Base-by-base conservation (phyloP, 805 yeast species). In the Schwanniomyces polymorphus region DNA sequence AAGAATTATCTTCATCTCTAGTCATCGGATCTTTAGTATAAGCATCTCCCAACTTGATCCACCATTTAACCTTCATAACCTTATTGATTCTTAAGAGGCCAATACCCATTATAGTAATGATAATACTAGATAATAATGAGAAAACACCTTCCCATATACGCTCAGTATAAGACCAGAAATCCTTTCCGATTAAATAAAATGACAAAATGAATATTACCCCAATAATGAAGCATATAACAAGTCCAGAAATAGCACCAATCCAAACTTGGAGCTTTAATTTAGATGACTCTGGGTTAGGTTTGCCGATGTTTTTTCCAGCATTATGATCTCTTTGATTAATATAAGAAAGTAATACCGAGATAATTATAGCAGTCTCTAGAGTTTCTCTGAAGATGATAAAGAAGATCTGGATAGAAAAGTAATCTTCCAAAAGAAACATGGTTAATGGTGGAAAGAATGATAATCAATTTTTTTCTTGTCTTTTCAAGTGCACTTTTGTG, bases 121-220 rank as follows among this genome's bases (percentile, higher is more conserved):
- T 81, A 1, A 86, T 58, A 16, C 94, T 81, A 3, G 96, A 90
- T 27, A 90, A 63, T 11, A 91, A 74, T 55, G 92, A 86, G 60
- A 91, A 82, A 0, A 84, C 67, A 7, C 96, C 96, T 62, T 91
- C 97, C 88, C 96, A 91, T 44, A 88, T 75, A 57, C 94, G 82
- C 63, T 91, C 97, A 35, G 97, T 86, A 49, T 82, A 70, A 7
- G 91, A 80, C 97, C 97, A 91, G 45, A 88, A 69, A 67, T 91
- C 95, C 23, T 84, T 81, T 12, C 97, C 97, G 27, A 91, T 68
- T 39, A 83, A 61, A 58, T 90, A 89, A 64, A 91, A 91, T 4
- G 84, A 72, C 9, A 76, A 67, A 27, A 91, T 81, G 60, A 91
- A 86, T 0, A 80, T 63, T 4, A 84, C 80, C 4, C 97, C 97